Evolutionary conservation across 306 rosid genomes (phyloP).

Genomic region (Trifolium dubium): DNA sequence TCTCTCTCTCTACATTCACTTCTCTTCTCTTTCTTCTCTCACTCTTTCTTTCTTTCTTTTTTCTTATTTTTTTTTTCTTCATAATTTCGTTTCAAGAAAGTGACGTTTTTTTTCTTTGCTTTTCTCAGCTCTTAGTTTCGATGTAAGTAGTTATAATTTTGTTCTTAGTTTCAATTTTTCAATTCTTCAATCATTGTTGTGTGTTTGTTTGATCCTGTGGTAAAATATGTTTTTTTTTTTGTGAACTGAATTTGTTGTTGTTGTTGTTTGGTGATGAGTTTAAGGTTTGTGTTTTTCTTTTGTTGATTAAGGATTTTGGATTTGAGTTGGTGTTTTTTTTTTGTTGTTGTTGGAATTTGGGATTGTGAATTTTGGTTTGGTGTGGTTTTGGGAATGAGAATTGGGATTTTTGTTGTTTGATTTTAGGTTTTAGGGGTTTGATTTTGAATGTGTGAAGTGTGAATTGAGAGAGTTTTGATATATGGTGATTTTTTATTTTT

Average conservation of each 20-base stretch:
- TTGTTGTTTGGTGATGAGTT: constrained; percentile 24
- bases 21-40: not conserved
- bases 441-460: not conserved
- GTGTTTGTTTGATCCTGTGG: constrained; percentile 54
- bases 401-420: constrained; percentile 24
- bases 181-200: not conserved
- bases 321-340: constrained; percentile 3
- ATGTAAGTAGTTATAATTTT: constrained; percentile 56
- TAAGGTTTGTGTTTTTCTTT: constrained; percentile 19
- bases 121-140: constrained; percentile 52
- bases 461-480: not conserved
- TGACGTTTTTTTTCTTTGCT: constrained; percentile 38
- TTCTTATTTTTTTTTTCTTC: not conserved
- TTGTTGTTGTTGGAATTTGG: not conserved
- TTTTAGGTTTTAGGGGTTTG: constrained; percentile 10
- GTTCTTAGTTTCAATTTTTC: not conserved
- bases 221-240: not conserved
- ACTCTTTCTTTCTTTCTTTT: constrained; percentile 31
- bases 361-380: constrained; percentile 28
- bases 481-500: not conserved
- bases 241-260: not conserved
- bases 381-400: constrained; percentile 2
- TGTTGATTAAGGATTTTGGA: not conserved
- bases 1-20: constrained; percentile 18
- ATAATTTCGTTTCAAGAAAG: constrained; percentile 27